phyloP scores from a whole-genome alignment of 1,284 basidiomycete genomes.

The Neotropicomus parvogracilis region DNA sequence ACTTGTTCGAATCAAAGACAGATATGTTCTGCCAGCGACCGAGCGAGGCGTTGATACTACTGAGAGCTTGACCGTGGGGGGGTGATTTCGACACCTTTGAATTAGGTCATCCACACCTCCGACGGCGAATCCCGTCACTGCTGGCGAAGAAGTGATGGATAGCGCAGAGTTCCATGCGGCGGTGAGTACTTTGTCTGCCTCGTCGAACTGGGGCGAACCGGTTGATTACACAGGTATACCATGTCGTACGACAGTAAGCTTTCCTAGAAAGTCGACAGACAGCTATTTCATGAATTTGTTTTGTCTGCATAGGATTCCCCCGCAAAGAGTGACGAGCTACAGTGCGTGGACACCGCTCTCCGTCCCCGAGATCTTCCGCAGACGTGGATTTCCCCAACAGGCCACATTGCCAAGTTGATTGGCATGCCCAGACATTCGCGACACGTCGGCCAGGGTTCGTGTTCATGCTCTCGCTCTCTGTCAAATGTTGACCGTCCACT shows the following conservation, averaged over 20 bases:
- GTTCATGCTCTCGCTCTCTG: background rate
- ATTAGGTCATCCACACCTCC: too few species aligned
- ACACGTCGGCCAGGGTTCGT: constrained; percentile 80
- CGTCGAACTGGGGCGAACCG: background rate
- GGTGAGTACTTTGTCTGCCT: constrained; percentile 35
- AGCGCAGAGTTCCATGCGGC: constrained; percentile 63
- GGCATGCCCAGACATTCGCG: constrained; percentile 80
- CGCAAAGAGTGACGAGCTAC: constrained; percentile 63
- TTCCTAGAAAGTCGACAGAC: background rate
- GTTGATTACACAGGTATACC: constrained; percentile 52
- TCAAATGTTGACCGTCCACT: background rate
- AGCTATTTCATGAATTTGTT: background rate
- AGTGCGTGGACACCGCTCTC: constrained; percentile 39
- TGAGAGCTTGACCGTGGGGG: too few species aligned
- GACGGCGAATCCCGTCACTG: background rate
- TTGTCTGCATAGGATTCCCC: constrained; percentile 44
- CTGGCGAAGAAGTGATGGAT: constrained; percentile 39
- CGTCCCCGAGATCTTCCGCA: background rate
- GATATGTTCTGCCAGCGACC: too few species aligned
- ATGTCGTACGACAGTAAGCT: constrained; percentile 50
- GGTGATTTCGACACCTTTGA: too few species aligned
- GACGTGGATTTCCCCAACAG: constrained; percentile 34
- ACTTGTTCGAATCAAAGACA: too few species aligned
- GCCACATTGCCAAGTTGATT: constrained; percentile 79
- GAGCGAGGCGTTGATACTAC: too few species aligned